A percentile compares a stretch with the other conserved stretches of the same genome.
Conservation (phyloP, 192 early-diverging fungal species). For the Coemansia sp. region DNA sequence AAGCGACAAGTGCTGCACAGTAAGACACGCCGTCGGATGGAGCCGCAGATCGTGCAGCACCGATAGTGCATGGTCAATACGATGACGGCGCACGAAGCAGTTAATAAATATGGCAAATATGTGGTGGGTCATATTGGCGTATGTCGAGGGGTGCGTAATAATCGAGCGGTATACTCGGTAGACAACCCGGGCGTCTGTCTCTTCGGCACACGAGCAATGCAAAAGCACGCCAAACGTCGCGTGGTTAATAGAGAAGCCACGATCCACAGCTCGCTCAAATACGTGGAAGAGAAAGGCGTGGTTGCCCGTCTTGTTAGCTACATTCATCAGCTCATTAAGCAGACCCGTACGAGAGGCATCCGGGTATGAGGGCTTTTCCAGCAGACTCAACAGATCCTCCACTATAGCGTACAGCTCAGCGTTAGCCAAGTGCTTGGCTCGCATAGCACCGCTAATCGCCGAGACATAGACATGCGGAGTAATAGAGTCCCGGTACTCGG, state of each 20-base stretch:
- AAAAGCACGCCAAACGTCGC: conserved; percentile 44
- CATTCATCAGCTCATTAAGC: conserved; percentile 40
- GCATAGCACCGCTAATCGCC: conserved; percentile 23
- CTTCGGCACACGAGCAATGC: conserved; percentile 11
- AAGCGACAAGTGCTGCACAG: conserved; percentile 2
- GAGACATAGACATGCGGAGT: conserved; percentile 38
- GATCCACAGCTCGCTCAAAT: conserved; percentile 29
- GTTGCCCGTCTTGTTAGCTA: conserved; percentile 15
- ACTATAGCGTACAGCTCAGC: conserved; percentile 12
- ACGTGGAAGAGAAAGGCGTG: conserved; percentile 9
- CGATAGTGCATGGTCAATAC: conserved; percentile 28
- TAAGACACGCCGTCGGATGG: conserved; percentile 21
- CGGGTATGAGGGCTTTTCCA: conserved; percentile 5
- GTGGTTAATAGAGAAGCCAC: conserved; percentile 21
- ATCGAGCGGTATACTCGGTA: conserved; percentile 25
- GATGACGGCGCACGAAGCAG: conserved; percentile 28
- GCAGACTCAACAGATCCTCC: conserved; percentile 29
- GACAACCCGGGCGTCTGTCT: conserved; percentile 19
- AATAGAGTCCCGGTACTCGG: background rate
- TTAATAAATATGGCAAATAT: conserved; percentile 42
- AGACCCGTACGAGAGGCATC: conserved; percentile 26
- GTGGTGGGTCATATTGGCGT: conserved; percentile 21
- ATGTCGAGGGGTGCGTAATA: conserved; percentile 4
- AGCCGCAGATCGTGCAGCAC: conserved; percentile 24
- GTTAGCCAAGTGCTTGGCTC: conserved; percentile 5